A percentile compares a stretch with the other conserved stretches of the same genome.
Evolutionary conservation across 2,329 filamentous ascomycete species (phyloP).

Genomic region (Beauveria sp.): DNA sequence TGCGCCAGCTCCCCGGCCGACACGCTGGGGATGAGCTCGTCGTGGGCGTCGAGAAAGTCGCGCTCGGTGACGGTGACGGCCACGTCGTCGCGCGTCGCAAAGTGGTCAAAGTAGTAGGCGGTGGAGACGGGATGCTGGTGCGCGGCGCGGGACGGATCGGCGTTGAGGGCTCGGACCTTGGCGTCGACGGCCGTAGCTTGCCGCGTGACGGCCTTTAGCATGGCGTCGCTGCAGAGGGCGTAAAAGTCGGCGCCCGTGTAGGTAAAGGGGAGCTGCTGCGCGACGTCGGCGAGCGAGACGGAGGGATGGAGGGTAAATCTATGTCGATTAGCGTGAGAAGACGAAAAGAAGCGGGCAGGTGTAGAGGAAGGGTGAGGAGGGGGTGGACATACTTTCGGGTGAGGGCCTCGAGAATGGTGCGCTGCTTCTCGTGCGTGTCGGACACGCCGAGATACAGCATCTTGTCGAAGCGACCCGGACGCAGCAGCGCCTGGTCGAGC

Average conservation of each 20-base stretch:
- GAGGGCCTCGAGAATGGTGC: conserved; percentile 86
- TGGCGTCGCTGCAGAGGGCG: conserved; percentile 92
- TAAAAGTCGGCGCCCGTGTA: conserved; percentile 98
- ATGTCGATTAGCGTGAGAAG: not conserved
- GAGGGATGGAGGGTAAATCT: conserved; percentile 80
- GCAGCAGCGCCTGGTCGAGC: conserved; percentile 79
- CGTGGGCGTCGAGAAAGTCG: conserved; percentile 76
- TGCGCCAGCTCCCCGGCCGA: conserved; percentile 87
- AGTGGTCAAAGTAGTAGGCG: conserved; percentile 93
- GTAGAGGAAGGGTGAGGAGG: not conserved
- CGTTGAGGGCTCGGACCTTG: conserved; percentile 67
- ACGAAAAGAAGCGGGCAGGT: conserved; percentile 10
- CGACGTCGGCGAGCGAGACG: conserved; percentile 67
- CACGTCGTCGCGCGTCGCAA: conserved; percentile 73
- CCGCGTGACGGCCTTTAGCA: conserved; percentile 96
- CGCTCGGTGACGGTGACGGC: conserved; percentile 82
- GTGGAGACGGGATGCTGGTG: conserved; percentile 57
- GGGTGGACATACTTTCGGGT: conserved; percentile 69
- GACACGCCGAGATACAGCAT: conserved; percentile 96
- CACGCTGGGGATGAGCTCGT: conserved; percentile 86
- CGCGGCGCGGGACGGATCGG: conserved; percentile 23
- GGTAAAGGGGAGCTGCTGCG: conserved; percentile 77
- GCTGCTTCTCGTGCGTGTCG: conserved; percentile 93
- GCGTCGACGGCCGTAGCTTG: conserved; percentile 77
- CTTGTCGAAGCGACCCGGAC: conserved; percentile 92